Evolutionary conservation across 2,329 filamentous ascomycete genomes (phyloP), one percentile per base, ranked within the genome.

Genomic region (Rutstroemia sp.): DNA sequence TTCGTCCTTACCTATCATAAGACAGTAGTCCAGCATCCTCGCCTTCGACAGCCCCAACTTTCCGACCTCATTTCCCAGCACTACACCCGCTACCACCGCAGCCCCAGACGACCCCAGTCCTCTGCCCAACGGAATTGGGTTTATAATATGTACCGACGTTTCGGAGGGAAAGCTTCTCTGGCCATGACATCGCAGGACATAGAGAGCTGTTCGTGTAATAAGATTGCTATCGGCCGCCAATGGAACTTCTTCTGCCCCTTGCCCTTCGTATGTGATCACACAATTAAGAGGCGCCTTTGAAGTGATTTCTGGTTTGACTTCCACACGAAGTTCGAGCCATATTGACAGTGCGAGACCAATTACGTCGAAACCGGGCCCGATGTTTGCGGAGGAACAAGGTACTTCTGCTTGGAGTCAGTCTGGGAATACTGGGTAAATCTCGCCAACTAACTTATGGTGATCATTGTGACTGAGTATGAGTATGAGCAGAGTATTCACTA

Each of bases 291-390:
- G 83, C 57, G 81, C 76, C 25, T 78, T 73, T 7, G 82, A 84
- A 51, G 69, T 65, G 68, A 76, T 75, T 65, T 76, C 73, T 58
- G 82, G 77, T 72, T 88, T 82, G 68, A 95, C 79, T 61, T 85
- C 89, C 71, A 97, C 88, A 61, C 85, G 81, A 56, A 97, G 78
- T 76, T 96, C 92, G 62, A 99, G 87, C 76, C 92, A 95, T 72
- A 96, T 85, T 63, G 91, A 95, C 64, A 99, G 80, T 8, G 92
- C 92, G 60, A 99, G 86, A 64, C 94, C 90, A 71, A 97, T 96
- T 67, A 96, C 92, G 77, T 99, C 92, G 78, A 97, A 99, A 58
- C 92, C 92, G 49, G 92, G 92, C 64, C 90, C 92, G 70, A 97
- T 96, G 78, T 97, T 97, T 75, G 92, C 92, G 60, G 92, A 96